These are phyloP conservation scores for Vigna radiata DNA, from an alignment of 306 rosid species.

Conservation along the genomic window DNA sequence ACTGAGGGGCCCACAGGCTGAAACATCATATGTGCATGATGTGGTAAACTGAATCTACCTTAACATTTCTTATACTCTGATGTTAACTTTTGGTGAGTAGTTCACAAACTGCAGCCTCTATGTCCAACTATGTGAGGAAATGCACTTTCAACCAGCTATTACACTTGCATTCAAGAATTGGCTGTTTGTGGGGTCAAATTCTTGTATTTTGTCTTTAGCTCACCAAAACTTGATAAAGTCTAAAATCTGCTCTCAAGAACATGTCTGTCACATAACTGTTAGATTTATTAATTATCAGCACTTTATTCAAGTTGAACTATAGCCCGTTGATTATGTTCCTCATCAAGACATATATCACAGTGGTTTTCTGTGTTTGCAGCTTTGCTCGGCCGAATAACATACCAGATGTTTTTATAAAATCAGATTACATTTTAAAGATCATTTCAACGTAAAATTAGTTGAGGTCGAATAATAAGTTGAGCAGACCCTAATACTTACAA, in stretches of 20 bases:
- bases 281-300: conserved; percentile 38
- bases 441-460: conserved; percentile 52
- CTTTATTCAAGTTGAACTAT: conserved; percentile 25
- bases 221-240: neutral
- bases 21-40: conserved; percentile 6
- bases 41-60: neutral
- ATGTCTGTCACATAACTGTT: conserved; percentile 24
- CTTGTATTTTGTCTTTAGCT: conserved; percentile 23
- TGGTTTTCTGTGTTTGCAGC: conserved; percentile 15
- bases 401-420: neutral
- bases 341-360: conserved; percentile 9
- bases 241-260: conserved; percentile 34
- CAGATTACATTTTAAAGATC: conserved; percentile 25
- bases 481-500: conserved; percentile 63
- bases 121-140: neutral
- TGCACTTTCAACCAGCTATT: conserved; percentile 19
- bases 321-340: neutral
- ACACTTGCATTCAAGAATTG: conserved; percentile 31
- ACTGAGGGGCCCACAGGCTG: conserved; percentile 30
- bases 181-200: conserved; percentile 31
- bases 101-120: neutral
- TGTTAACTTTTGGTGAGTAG: conserved; percentile 14
- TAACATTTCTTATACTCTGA: neutral
- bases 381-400: conserved; percentile 28
- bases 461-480: conserved; percentile 49